Conservation (phyloP, 176 grass and related monocot species). For the Urochloa ruziziensis region DNA sequence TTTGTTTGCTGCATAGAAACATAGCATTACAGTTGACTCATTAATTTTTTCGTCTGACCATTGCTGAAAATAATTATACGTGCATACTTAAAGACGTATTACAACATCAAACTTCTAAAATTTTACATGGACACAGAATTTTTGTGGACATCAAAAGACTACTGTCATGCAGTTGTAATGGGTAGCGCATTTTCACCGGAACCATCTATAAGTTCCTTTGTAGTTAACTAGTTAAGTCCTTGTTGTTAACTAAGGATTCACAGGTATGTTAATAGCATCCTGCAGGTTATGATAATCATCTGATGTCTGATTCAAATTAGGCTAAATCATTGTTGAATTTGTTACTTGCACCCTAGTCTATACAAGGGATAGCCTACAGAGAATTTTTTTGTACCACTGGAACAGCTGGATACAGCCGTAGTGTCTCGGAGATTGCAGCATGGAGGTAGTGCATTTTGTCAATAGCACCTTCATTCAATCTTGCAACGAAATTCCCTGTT, state of each 20-base stretch:
- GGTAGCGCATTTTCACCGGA: background rate
- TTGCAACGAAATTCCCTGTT: slow-evolving; percentile 20
- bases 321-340: background rate
- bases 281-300: background rate
- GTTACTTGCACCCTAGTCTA: slow-evolving; percentile 9
- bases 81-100: background rate
- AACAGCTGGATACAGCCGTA: slow-evolving; percentile 70
- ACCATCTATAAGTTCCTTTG: background rate
- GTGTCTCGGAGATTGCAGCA: slow-evolving; percentile 50
- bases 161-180: background rate
- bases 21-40: background rate
- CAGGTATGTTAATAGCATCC: background rate
- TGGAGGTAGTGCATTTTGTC: slow-evolving; percentile 69
- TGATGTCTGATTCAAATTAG: background rate
- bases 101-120: background rate
- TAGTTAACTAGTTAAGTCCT: background rate
- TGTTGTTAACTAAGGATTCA: background rate
- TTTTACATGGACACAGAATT: background rate
- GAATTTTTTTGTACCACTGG: slow-evolving; percentile 49
- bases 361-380: background rate
- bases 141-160: background rate
- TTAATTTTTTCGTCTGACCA: background rate
- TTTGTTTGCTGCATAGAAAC: background rate
- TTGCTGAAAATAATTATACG: background rate
- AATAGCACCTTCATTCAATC: slow-evolving; percentile 39